phyloP scores from a whole-genome alignment of 805 yeast species.

The Sugiyamaella marilandica region DNA sequence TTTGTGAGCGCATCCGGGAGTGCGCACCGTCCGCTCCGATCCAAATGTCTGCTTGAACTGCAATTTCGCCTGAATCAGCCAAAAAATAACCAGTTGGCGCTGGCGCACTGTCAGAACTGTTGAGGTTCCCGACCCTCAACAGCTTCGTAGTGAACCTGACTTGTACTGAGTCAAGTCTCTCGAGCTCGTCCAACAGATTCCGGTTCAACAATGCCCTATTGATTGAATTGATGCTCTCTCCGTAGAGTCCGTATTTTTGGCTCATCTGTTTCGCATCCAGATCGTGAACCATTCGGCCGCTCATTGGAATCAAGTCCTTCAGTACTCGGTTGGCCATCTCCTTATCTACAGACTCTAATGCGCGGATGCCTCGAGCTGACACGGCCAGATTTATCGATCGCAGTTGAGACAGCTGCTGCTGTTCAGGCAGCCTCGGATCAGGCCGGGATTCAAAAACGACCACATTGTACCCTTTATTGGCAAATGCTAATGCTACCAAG shows the following conservation, averaged over 20 bases:
- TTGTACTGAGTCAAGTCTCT: constrained; percentile 41
- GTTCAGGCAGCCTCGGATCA: constrained; percentile 52
- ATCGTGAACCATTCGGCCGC: constrained; percentile 86
- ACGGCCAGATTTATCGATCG: constrained; percentile 81
- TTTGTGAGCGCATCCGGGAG: constrained; percentile 63
- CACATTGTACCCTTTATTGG: constrained; percentile 66
- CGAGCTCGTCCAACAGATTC: constrained; percentile 59
- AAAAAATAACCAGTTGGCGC: constrained; percentile 23
- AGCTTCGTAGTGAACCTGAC: constrained; percentile 57
- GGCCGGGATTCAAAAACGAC: constrained; percentile 64
- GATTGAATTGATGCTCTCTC: constrained; percentile 81
- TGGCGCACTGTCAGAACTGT: constrained; percentile 16
- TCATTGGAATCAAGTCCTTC: constrained; percentile 70
- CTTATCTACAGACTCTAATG: constrained; percentile 58
- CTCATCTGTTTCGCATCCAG: constrained; percentile 55
- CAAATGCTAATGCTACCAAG: constrained; percentile 74
- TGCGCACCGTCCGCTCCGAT: constrained; percentile 87
- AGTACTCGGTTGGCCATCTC: constrained; percentile 54
- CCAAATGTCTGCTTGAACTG: constrained; percentile 46
- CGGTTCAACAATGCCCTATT: constrained; percentile 70
- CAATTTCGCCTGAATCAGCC: constrained; percentile 8
- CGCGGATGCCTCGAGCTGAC: constrained; percentile 75
- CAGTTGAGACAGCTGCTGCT: constrained; percentile 20
- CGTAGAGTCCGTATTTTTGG: constrained; percentile 74
- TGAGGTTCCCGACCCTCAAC: constrained; percentile 35